A percentile compares a stretch with the other conserved stretches of the same genome.
Evolutionary conservation across 148 eudicot genomes (phyloP).

Genomic region (Vaccinium macrocarpon): DNA sequence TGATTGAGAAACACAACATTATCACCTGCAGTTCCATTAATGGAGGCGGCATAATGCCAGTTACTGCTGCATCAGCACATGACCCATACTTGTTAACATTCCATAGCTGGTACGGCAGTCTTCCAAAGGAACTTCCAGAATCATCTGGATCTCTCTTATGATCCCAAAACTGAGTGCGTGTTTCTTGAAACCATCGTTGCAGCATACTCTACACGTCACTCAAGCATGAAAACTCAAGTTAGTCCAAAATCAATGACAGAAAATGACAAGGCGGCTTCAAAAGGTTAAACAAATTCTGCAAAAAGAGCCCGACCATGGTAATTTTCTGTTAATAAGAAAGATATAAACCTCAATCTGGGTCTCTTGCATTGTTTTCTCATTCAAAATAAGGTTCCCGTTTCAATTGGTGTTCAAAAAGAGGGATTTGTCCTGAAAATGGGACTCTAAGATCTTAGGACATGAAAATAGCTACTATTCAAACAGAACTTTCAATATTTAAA

Average conservation of each 20-base stretch:
- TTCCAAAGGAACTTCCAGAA: slow-evolving; percentile 42
- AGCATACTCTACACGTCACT: slow-evolving; percentile 73
- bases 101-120: slow-evolving; percentile 90
- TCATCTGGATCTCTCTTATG: slow-evolving; percentile 39
- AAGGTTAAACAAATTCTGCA: not conserved
- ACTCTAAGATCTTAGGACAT: not conserved
- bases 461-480: not conserved
- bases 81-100: slow-evolving; percentile 83
- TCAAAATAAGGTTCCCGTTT: not conserved
- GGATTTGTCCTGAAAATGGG: not conserved
- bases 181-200: slow-evolving; percentile 66
- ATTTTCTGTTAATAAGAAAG: slow-evolving; percentile 2
- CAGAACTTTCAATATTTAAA: not conserved
- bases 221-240: slow-evolving; percentile 28
- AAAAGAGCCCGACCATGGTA: not conserved
- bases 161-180: slow-evolving; percentile 53
- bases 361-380: not conserved
- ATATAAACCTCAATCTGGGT: not conserved
- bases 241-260: not conserved
- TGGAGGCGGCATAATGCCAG: slow-evolving; percentile 96
- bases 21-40: slow-evolving; percentile 82
- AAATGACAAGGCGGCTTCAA: slow-evolving; percentile 4
- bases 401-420: not conserved
- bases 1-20: slow-evolving; percentile 2
- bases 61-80: slow-evolving; percentile 91